A percentile compares a stretch with the other conserved stretches of the same genome.
Evolutionary conservation across 106 monocot genomes (phyloP).

Genomic region (Vanilla planifolia): DNA sequence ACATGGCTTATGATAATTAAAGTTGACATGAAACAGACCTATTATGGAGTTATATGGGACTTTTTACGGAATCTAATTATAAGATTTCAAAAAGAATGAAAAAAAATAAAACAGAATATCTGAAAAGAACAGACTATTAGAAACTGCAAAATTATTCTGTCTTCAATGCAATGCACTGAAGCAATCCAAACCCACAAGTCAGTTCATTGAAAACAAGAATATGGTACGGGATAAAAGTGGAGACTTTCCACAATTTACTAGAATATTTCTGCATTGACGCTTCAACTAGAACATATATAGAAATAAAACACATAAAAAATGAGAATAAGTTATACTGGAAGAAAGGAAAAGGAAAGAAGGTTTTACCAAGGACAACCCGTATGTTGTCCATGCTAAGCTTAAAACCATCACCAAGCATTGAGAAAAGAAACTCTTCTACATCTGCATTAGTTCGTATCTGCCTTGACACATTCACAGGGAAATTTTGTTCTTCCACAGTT

Average conservation of each 20-base stretch:
- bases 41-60: too few relatives aligned
- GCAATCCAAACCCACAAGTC: too few relatives aligned
- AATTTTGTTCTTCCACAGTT: not conserved
- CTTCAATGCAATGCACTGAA: too few relatives aligned
- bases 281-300: not conserved
- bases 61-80: too few relatives aligned
- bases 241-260: not conserved
- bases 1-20: too few relatives aligned
- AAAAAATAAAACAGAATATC: too few relatives aligned
- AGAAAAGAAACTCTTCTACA: conserved; percentile 66
- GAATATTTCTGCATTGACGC: not conserved
- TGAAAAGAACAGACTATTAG: too few relatives aligned
- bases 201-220: not conserved
- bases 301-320: not conserved
- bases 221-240: not conserved
- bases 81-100: too few relatives aligned
- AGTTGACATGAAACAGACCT: too few relatives aligned
- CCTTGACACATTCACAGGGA: not conserved
- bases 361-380: conserved; percentile 54
- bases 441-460: conserved; percentile 21
- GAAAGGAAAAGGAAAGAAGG: not conserved
- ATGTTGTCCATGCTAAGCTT: conserved; percentile 59
- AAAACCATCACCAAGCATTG: conserved; percentile 83
- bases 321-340: not conserved
- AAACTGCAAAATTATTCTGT: too few relatives aligned